A percentile compares a stretch with the other conserved stretches of the same genome.
Evolutionary conservation across 257 asterid genomes (phyloP).

Genomic region (Primulina eburnea): DNA sequence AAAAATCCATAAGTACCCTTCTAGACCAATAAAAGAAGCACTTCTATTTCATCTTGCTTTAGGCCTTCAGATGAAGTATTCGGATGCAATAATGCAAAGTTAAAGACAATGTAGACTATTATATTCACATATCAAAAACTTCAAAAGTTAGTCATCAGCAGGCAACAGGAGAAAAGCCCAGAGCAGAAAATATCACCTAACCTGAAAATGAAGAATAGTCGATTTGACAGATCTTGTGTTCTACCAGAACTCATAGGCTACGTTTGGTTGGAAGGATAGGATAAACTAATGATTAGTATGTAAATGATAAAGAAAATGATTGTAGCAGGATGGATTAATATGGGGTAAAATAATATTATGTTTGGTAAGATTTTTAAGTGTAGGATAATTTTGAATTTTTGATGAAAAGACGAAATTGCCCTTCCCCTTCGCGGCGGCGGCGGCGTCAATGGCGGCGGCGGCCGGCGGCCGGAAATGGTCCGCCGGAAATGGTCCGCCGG

Average conservation of each 20-base stretch:
- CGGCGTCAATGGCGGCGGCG: too few relatives aligned
- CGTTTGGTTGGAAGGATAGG: too few relatives aligned
- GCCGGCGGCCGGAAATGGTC: too few relatives aligned
- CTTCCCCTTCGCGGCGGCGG: too few relatives aligned
- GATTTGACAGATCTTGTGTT: constrained; percentile 62
- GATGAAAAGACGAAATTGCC: too few relatives aligned
- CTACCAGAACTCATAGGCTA: constrained; percentile 62
- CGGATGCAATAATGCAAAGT: constrained; percentile 1
- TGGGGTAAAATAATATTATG: too few relatives aligned
- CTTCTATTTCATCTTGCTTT: background rate
- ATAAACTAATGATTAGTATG: too few relatives aligned
- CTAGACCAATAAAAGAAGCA: constrained; percentile 8
- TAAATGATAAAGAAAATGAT: too few relatives aligned
- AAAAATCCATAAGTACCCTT: constrained; percentile 8
- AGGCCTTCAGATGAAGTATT: background rate
- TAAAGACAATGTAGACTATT: background rate
- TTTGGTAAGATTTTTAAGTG: too few relatives aligned
- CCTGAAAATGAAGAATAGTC: constrained; percentile 66
- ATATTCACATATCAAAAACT: constrained; percentile 4
- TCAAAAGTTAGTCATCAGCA: constrained; percentile 7
- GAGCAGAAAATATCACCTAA: constrained; percentile 21
- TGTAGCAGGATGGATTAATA: too few relatives aligned
- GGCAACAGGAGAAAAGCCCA: background rate
- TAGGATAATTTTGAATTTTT: too few relatives aligned
- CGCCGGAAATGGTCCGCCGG: too few relatives aligned